Evolutionary conservation across 1,284 basidiomycete genomes (phyloP), one percentile per base, ranked within the genome.

Genomic region (Ceratorhiza oryzae-sativae): DNA sequence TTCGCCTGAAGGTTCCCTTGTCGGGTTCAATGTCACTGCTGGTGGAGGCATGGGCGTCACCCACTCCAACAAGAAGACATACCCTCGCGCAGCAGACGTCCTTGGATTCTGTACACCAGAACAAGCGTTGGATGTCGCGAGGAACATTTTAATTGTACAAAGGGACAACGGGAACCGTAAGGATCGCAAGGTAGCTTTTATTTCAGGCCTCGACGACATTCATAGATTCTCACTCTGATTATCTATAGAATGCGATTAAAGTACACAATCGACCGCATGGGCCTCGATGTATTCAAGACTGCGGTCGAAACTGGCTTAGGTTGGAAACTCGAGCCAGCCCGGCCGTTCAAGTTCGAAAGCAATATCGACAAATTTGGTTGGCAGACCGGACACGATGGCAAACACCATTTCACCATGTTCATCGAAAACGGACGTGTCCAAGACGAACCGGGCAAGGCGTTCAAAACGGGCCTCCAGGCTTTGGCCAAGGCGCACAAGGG

Each of bases 1-100:
- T 18, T 88, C 91, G 77, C 82, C 86, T 59, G 81, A 88, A 42
- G 92, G 91, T 60, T 83, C 90, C 73, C 83, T 97, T 36, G 84
- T 87, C 72, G 95, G 95, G 49, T 97, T 97, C 86, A 96, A 97
- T 78, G 94, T 97, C 74, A 84, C 90, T 41, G 85, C 92, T 55
- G 95, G 97, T 77, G 97, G 97, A 79, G 97, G 97, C 72, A 99
- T 99, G 97, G 97, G 97, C 82, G 97, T 99, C 56, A 98, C 97
- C 0, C 96, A 99, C 80, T 95, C 93, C 65, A 97, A 95, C 86
- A 99, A 98, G 86, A 96, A 97, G 85, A 99, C 97, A 0, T 99
- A 99, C 81, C 97, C 97, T 55, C 90, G 97, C 74, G 82, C 92
- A 49, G 95, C 89, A 60, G 90, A 90, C 77, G 84, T 98, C 32